Evolutionary conservation across 805 yeast genomes (phyloP).

Genomic region (Kuraishia borneana): DNA sequence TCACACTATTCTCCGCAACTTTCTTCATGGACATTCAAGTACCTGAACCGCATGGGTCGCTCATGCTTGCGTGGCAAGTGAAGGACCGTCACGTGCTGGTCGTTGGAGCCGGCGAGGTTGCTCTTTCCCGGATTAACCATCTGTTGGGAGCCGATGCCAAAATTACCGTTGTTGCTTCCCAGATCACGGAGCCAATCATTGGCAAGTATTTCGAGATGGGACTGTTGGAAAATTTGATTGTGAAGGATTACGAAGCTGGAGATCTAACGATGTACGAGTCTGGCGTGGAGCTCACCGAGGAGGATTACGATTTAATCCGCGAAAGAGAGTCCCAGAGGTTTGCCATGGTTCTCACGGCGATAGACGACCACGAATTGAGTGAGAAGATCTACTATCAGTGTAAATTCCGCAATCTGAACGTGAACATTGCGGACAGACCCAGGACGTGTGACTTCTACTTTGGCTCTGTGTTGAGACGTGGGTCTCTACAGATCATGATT

Average conservation of each 20-base stretch:
- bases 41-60: constrained; percentile 32
- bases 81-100: constrained; percentile 54
- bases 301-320: constrained; percentile 20
- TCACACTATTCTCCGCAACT: neutral
- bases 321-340: constrained; percentile 29
- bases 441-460: constrained; percentile 78
- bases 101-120: constrained; percentile 75
- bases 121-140: constrained; percentile 56
- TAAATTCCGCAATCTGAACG: constrained; percentile 37
- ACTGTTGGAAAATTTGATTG: constrained; percentile 26
- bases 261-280: constrained; percentile 42
- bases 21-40: constrained; percentile 15
- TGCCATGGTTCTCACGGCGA: constrained; percentile 61
- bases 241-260: constrained; percentile 29
- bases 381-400: constrained; percentile 42
- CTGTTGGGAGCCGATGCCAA: constrained; percentile 59
- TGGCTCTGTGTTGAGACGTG: constrained; percentile 67
- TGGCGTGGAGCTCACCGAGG: constrained; percentile 6
- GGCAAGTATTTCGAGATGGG: constrained; percentile 24
- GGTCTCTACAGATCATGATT: constrained; percentile 69
- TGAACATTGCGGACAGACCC: constrained; percentile 80
- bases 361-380: constrained; percentile 58
- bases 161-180: constrained; percentile 51
- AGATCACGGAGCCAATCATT: constrained; percentile 21
- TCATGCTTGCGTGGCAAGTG: constrained; percentile 68